Evolutionary conservation across 2,329 filamentous ascomycete genomes (phyloP).

Genomic region (Trichophyton verrucosum): DNA sequence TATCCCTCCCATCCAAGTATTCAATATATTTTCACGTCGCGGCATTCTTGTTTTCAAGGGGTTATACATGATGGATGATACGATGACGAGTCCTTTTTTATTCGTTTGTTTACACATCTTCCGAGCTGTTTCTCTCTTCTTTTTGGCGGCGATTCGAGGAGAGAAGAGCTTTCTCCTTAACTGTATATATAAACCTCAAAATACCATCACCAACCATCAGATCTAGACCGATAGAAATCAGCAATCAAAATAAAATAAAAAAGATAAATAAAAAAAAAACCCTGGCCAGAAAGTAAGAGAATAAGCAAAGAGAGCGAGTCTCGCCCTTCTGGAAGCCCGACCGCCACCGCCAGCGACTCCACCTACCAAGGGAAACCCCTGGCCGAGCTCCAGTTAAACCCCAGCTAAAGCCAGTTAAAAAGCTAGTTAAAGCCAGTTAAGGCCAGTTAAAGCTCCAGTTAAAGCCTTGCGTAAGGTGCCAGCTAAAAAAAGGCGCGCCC

Average conservation of each 20-base stretch:
- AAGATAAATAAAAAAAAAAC: not conserved
- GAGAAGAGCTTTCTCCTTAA: not conserved
- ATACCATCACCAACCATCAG: not conserved
- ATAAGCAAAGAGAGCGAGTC: not conserved
- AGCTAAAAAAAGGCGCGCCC: not conserved
- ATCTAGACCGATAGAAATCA: not conserved
- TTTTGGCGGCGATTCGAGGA: not conserved
- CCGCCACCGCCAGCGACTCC: not conserved
- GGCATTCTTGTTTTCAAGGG: not conserved
- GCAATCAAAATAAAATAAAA: not conserved
- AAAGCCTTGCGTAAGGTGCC: not conserved
- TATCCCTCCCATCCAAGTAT: not conserved
- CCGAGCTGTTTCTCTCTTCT: not conserved
- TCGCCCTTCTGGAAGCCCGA: not conserved
- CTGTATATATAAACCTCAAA: slow-evolving; percentile 1
- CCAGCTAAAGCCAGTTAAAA: not conserved
- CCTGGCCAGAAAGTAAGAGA: no score
- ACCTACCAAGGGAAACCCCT: not conserved
- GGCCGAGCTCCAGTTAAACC: not conserved
- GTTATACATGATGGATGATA: not conserved
- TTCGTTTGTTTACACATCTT: not conserved
- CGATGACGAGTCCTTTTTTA: not conserved
- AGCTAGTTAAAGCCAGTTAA: not conserved
- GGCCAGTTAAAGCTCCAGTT: not conserved
- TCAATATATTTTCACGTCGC: not conserved